These are phyloP conservation scores for Diaporthe aspalathi DNA, from an alignment of 2,329 filamentous ascomycete species.

Conservation along the genomic window DNA sequence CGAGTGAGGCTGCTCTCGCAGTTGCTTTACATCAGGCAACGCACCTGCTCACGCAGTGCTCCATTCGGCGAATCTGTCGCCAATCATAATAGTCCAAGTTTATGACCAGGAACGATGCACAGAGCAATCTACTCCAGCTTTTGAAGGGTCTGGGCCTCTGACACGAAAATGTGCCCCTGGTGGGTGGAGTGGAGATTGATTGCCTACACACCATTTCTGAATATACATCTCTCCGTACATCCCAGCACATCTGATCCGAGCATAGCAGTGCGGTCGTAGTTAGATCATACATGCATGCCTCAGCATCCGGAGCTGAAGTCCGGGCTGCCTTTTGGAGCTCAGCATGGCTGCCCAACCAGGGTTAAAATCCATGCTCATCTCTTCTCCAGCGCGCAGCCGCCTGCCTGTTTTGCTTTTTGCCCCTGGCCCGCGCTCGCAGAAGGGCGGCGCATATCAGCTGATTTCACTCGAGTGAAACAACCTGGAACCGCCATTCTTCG, in stretches of 20 bases:
- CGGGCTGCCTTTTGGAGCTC: background rate
- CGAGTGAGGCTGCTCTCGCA: slow-evolving; percentile 5
- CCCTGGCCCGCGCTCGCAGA: background rate
- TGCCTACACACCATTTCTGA: background rate
- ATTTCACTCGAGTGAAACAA: background rate
- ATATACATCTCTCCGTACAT: background rate
- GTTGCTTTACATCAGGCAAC: background rate
- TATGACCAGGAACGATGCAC: background rate
- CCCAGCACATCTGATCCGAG: background rate
- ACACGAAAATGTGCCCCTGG: background rate
- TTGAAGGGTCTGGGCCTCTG: background rate
- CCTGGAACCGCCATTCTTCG: slow-evolving; percentile 2
- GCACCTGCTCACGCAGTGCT: background rate
- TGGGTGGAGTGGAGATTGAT: background rate
- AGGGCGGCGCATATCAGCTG: slow-evolving; percentile 10
- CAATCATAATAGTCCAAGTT: background rate
- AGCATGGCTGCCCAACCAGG: background rate
- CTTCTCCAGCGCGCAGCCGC: background rate
- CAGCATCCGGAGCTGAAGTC: background rate
- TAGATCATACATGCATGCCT: background rate
- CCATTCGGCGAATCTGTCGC: background rate
- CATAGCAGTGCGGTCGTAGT: background rate
- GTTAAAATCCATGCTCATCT: background rate
- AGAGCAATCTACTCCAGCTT: background rate
- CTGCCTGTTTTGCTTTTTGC: slow-evolving; percentile 11